Base-by-base conservation (phyloP, 352 stramenopile species). In the Plasmopara viticola region DNA sequence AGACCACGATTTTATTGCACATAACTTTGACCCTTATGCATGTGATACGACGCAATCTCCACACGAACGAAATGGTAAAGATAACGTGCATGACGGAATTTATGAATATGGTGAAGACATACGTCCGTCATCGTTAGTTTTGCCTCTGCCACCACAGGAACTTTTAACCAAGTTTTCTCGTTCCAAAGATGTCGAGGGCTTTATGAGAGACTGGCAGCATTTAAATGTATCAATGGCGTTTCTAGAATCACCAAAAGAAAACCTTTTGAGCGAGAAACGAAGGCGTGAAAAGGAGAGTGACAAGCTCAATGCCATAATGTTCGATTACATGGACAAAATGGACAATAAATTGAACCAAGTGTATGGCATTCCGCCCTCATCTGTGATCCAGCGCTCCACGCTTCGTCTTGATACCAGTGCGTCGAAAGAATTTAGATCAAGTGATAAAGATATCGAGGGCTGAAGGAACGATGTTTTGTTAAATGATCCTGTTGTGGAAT, bases 291-390 rank as follows among this genome's bases (percentile, higher is more conserved):
- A 71, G 18, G 74, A 86, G 41, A 72, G 87, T 41, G 74, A 90
- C 39, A 87, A 86, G 53, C 72, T 90, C 13, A 85, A 90, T 50
- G 62, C 64, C 15, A 68, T 70, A 0, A 76, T 90, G 18, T 74
- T 86, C 48, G 74, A 86, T 46, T 90, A 90, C 74, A 90, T 90
- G 76, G 74, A 90, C 48, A 67, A 74, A 15, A 90, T 90, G 37
- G 76, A 90, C 62, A 72, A 87, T 37, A 90, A 90, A 50, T 65
- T 90, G 18, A 76, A 71, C 42, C 74, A 84, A 48, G 84, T 90
- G 76, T 90, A 90, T 48, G 78, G 78, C 28, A 87, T 90, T 34
- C 76, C 78, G 4, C 66, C 62, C 13, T 87, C 74, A 4, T 66
- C 64, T 18, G 58, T 49, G 13, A 64, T 59, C 48, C 59, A 53